Conservation (phyloP, 768 basidiomycete genomes). For the Wakefieldia striispora region DNA sequence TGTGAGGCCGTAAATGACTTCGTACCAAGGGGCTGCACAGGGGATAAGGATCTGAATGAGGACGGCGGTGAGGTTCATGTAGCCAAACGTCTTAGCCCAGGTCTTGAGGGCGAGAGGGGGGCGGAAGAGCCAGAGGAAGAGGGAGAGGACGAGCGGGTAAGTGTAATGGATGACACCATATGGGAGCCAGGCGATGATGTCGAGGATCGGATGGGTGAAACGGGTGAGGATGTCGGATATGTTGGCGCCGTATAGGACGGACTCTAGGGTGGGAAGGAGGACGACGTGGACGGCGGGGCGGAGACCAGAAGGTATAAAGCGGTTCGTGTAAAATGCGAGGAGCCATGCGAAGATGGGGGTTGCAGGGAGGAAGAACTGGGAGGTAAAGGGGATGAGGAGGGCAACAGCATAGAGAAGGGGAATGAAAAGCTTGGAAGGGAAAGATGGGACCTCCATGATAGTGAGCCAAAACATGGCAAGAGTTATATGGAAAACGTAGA, state of each 20-base stretch:
- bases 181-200: conserved; percentile 93
- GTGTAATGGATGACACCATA: conserved; percentile 95
- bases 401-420: conserved; percentile 67
- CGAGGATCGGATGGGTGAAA: conserved; percentile 88
- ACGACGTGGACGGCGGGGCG: conserved; percentile 89
- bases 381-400: conserved; percentile 80
- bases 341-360: conserved; percentile 86
- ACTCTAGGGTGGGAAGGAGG: conserved; percentile 90
- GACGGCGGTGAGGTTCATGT: conserved; percentile 89
- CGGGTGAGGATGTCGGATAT: conserved; percentile 96
- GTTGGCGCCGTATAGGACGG: conserved; percentile 95
- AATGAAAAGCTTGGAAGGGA: conserved; percentile 74
- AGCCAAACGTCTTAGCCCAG: conserved; percentile 88
- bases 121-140: conserved; percentile 87
- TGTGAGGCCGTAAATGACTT: conserved; percentile 92
- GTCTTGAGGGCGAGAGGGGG: conserved; percentile 75
- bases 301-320: conserved; percentile 74
- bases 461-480: conserved; percentile 69
- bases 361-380: conserved; percentile 88
- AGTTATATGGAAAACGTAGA: conserved; percentile 64
- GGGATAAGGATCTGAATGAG: conserved; percentile 86
- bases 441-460: conserved; percentile 67
- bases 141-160: conserved; percentile 82
- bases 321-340: conserved; percentile 80
- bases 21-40: conserved; percentile 97